A percentile compares a stretch with the other conserved stretches of the same genome.
Evolutionary conservation across 345 rosid genomes (phyloP).

Genomic region (Crucihimalaya himalaica): DNA sequence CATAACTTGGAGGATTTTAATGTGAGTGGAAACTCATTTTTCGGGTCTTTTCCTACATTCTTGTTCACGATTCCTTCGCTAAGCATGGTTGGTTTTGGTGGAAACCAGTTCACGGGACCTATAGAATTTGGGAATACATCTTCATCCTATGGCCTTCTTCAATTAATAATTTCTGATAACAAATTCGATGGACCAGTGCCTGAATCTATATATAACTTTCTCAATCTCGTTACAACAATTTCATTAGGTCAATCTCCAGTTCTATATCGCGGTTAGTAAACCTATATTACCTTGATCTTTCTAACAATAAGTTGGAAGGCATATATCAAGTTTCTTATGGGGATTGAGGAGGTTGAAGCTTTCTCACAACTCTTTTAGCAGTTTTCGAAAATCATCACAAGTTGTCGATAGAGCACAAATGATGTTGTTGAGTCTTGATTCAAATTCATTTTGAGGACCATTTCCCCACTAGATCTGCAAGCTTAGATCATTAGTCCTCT

Average conservation of each 20-base stretch:
- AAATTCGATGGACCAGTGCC: too few species aligned
- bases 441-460: not conserved
- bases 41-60: not conserved
- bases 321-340: not conserved
- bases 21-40: not conserved
- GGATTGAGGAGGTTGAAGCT: rapidly evolving
- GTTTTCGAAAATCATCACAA: not conserved
- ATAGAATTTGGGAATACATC: too few species aligned
- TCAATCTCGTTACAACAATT: too few species aligned
- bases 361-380: not conserved
- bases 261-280: too few species aligned
- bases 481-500: not conserved
- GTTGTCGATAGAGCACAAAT: not conserved
- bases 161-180: too few species aligned
- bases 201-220: too few species aligned
- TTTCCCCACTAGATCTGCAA: conserved; percentile 42
- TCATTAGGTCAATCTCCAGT: too few species aligned
- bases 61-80: too few species aligned
- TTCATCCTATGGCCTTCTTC: too few species aligned
- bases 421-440: not conserved
- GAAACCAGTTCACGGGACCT: too few species aligned
- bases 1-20: not conserved
- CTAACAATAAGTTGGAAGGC: not conserved
- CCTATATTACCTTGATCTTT: not conserved
- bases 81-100: too few species aligned